Evolutionary conservation across 345 rosid species (phyloP), one percentile per base, ranked within the genome.

Genomic region (Angophora floribunda): DNA sequence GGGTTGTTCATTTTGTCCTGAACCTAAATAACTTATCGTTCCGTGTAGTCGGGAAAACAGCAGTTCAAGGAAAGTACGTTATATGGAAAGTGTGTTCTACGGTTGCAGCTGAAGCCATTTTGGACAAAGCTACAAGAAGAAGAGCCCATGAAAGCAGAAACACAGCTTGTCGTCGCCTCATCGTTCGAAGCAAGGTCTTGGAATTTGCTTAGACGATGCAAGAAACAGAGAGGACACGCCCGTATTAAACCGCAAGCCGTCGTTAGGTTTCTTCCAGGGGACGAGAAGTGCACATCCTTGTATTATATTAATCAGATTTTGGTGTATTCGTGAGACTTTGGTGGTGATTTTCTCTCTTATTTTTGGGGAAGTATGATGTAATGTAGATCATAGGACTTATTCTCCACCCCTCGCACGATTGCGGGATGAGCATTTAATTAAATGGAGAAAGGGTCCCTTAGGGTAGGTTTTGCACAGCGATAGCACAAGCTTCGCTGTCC

Each of bases 11-110:
- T 36, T 36, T 36, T 36, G 41, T 36, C 2, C 41, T 36, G 41
- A 36, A 36, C 41, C 41, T 36, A 36, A 36, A 36, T 36, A 36
- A 36, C 41, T 36, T 36, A 36, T 36, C 41, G 49, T 75, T 65
- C 50, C 30, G 30, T 30, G 7, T 11, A 19, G 53, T 8, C 30
- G 45, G 30, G 11, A 30, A 86, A 86, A 49, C 28, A 19, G 82
- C 28, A 21, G 6, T 4, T 3, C 12, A 85, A 28, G 85, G 59
- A n/a, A 78, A 87, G 70, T 3, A 75, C 70, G 82, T 93, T 97
- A 95, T 99, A 85, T 92, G 15, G 89, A 97, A 94, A 15, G 99
- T 89, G 90, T 96, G 97, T 82, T 97, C 96, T 24, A 97, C 96
- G 51, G 93, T 91, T 47, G 94, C 95, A 19, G 94, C 95, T 32